Conservation (phyloP, 306 rosid species). For the Cucumis melo region DNA sequence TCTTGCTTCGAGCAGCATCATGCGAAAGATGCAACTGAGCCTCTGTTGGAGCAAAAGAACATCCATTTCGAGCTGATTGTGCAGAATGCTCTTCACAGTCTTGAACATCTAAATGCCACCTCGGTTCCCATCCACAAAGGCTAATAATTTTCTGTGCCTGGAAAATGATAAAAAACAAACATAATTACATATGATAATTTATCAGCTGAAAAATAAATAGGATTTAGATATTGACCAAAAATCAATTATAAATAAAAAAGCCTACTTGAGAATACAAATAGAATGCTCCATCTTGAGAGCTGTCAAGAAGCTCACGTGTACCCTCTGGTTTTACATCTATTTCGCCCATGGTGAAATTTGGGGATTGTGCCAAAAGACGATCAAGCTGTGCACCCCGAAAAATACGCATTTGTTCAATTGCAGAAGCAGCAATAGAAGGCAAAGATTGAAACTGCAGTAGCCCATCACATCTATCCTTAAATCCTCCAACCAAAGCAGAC, state of each 20-base stretch:
- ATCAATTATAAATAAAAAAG: not conserved
- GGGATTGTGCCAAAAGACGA: slow-evolving; percentile 49
- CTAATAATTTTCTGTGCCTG: slow-evolving; percentile 96
- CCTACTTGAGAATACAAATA: slow-evolving; percentile 68
- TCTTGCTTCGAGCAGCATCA: slow-evolving; percentile 54
- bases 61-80: slow-evolving; percentile 93
- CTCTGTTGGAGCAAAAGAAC: slow-evolving; percentile 61
- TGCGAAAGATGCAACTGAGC: slow-evolving; percentile 53
- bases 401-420: slow-evolving; percentile 64
- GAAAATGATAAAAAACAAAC: slow-evolving; percentile 11
- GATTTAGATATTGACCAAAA: not conserved
- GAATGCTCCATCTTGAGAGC: slow-evolving; percentile 63
- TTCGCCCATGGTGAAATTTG: slow-evolving; percentile 45
- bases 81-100: slow-evolving; percentile 98
- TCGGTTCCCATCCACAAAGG: slow-evolving; percentile 98
- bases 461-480: slow-evolving; percentile 97
- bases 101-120: slow-evolving; percentile 85
- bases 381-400: slow-evolving; percentile 70
- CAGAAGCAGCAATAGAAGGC: slow-evolving; percentile 69
- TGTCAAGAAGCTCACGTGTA: slow-evolving; percentile 48
- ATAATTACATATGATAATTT: slow-evolving; percentile 9
- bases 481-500: slow-evolving; percentile 82
- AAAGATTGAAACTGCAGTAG: slow-evolving; percentile 71
- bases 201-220: not conserved
- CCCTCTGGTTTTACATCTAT: slow-evolving; percentile 47